phyloP scores from a whole-genome alignment of 805 yeast species.

The Kluyveromyces dobzhanskii region DNA sequence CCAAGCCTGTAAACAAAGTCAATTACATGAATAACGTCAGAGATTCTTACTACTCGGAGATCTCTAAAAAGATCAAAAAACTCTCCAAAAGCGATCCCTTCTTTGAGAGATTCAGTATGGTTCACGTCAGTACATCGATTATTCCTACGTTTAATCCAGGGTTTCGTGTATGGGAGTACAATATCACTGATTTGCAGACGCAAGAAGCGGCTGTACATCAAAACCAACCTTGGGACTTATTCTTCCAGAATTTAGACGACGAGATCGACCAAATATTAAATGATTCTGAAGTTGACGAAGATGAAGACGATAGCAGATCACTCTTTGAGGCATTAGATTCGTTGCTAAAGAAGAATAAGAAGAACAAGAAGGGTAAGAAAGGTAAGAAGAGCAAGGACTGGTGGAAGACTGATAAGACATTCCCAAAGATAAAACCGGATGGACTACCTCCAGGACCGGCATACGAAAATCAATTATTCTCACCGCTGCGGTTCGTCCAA shows the following conservation, averaged over 20 bases:
- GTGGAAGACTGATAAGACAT: conserved; percentile 43
- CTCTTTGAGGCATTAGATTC: no score
- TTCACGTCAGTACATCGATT: conserved; percentile 63
- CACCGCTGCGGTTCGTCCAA: conserved; percentile 68
- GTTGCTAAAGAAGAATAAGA: conserved; percentile 13
- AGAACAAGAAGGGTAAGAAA: conserved; percentile 13
- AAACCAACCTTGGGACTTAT: conserved; percentile 47
- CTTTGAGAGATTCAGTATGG: conserved; percentile 57
- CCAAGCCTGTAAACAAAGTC: conserved; percentile 60
- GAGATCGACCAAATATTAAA: conserved; percentile 14
- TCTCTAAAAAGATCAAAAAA: conserved; percentile 25
- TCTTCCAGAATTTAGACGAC: conserved; percentile 43
- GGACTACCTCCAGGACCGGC: conserved; percentile 63
- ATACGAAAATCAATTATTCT: conserved; percentile 56
- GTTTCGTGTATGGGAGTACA: conserved; percentile 80
- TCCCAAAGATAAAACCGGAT: conserved; percentile 54
- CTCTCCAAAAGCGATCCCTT: conserved; percentile 28
- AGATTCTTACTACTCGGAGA: conserved; percentile 41
- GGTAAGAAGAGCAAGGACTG: conserved; percentile 19
- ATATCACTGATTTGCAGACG: conserved; percentile 46
- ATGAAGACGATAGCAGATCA: no score
- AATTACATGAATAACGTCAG: conserved; percentile 52
- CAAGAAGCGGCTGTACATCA: conserved; percentile 7
- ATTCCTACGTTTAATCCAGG: conserved; percentile 85
- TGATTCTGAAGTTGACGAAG: conserved; percentile 4